Conservation (phyloP, 345 rosid species). For the Lagerstroemia speciosa region DNA sequence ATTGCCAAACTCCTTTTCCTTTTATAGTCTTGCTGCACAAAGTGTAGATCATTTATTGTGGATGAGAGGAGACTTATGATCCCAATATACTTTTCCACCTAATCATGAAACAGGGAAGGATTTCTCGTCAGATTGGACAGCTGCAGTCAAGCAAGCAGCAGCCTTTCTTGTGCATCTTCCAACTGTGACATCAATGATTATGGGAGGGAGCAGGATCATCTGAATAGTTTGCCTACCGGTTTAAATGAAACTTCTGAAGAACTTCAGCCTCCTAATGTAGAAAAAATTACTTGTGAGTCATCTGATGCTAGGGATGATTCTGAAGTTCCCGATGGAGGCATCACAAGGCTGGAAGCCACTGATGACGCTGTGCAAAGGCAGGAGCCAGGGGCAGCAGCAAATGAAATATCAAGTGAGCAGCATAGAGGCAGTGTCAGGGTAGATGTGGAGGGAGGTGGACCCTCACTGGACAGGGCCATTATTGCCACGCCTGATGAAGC, state of each 20-base stretch:
- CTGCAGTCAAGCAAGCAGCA: slow-evolving; percentile 43
- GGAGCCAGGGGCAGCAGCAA: slow-evolving; percentile 37
- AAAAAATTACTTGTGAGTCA: slow-evolving; percentile 22
- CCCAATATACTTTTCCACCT: not conserved
- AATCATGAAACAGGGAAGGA: slow-evolving; percentile 53
- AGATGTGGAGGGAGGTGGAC: slow-evolving; percentile 4
- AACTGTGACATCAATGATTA: slow-evolving; percentile 31
- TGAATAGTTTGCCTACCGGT: slow-evolving; percentile 22
- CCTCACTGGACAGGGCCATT: slow-evolving; percentile 24
- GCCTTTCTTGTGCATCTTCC: slow-evolving; percentile 52
- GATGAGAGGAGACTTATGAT: not conserved
- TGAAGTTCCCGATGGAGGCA: slow-evolving; percentile 16
- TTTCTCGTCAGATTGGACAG: slow-evolving; percentile 67
- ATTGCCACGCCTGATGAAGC: slow-evolving; percentile 6
- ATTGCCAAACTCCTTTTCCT: not conserved
- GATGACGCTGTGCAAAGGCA: slow-evolving; percentile 28
- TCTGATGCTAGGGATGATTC: slow-evolving; percentile 29
- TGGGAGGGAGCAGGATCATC: slow-evolving; percentile 35
- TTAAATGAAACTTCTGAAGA: slow-evolving; percentile 24
- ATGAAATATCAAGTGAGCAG: slow-evolving; percentile 26
- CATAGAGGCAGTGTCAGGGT: slow-evolving; percentile 12
- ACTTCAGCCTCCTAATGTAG: slow-evolving; percentile 24
- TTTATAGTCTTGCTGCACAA: not conserved
- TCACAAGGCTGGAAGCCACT: not conserved
- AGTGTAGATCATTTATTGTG: not conserved